phyloP scores from a whole-genome alignment of 257 asterid genomes.

The Nicotiana undulata region DNA sequence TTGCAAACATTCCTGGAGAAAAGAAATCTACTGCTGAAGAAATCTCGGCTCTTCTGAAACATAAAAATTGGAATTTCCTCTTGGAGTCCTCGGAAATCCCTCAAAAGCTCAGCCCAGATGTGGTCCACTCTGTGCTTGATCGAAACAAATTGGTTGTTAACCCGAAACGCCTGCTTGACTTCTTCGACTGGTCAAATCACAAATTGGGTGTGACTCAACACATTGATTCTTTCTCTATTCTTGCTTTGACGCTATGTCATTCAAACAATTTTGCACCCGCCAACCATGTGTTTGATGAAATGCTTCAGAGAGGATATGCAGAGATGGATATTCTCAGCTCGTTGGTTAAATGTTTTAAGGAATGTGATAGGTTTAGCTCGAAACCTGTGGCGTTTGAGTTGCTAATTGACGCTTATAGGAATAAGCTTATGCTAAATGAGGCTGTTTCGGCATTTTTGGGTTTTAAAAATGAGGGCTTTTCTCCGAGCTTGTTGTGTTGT shows the following conservation, averaged over 20 bases:
- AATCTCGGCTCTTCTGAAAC: constrained; percentile 44
- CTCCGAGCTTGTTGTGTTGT: constrained; percentile 71
- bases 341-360: constrained; percentile 32
- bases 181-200: constrained; percentile 61
- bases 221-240: constrained; percentile 46
- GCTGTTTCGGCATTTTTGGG: constrained; percentile 57
- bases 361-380: constrained; percentile 30
- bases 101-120: constrained; percentile 39
- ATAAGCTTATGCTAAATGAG: constrained; percentile 57
- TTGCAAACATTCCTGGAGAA: constrained; percentile 22
- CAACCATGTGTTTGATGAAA: constrained; percentile 31
- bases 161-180: constrained; percentile 63
- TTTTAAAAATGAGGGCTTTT: constrained; percentile 27
- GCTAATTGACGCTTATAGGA: constrained; percentile 69
- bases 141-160: constrained; percentile 38
- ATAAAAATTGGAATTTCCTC: constrained; percentile 53
- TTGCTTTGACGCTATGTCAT: constrained; percentile 45
- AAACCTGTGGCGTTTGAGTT: constrained; percentile 59
- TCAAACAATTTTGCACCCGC: constrained; percentile 51
- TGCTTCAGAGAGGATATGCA: constrained; percentile 38
- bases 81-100: constrained; percentile 55
- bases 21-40: constrained; percentile 51
- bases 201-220: constrained; percentile 48
- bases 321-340: constrained; percentile 41
- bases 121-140: constrained; percentile 55